Percentiles rank a stretch among this genome's conserved stretches.
phyloP scores from a whole-genome alignment of 2,329 filamentous ascomycete species.

The Fusarium anthophilum region DNA sequence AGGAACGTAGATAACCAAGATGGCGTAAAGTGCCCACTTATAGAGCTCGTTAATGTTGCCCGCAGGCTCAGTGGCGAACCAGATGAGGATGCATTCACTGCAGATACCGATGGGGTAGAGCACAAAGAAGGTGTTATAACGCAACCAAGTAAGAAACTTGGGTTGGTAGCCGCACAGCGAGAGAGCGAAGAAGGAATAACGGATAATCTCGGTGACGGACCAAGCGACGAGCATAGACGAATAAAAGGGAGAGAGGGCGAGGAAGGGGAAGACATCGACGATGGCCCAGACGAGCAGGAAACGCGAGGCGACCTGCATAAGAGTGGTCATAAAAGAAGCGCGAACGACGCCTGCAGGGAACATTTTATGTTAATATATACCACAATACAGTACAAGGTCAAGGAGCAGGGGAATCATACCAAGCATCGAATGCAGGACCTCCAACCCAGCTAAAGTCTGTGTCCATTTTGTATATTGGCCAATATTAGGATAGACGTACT shows the following conservation, averaged over 20 bases:
- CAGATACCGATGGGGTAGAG: constrained; percentile 92
- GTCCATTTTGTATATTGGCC: constrained; percentile 79
- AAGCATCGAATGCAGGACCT: constrained; percentile 82
- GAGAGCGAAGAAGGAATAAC: constrained; percentile 91
- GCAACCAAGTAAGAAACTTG: constrained; percentile 76
- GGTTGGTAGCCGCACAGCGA: constrained; percentile 73
- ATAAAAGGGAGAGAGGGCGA: constrained; percentile 71
- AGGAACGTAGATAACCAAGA: constrained; percentile 81
- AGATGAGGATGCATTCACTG: constrained; percentile 87
- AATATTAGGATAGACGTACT: constrained; percentile 67
- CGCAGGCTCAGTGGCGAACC: constrained; percentile 71
- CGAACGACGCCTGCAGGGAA: constrained; percentile 76
- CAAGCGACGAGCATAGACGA: constrained; percentile 85
- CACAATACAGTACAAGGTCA: not conserved
- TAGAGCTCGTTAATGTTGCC: constrained; percentile 56
- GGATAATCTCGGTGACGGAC: constrained; percentile 90
- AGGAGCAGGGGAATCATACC: constrained; percentile 61
- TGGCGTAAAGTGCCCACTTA: constrained; percentile 68
- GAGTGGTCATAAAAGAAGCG: constrained; percentile 83
- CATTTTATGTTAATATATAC: not conserved
- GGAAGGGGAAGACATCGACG: constrained; percentile 75
- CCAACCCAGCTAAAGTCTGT: constrained; percentile 84
- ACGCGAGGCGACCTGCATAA: constrained; percentile 89
- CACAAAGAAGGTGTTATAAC: constrained; percentile 92
- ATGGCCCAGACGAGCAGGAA: constrained; percentile 91